Evolutionary conservation across 345 rosid genomes (phyloP).

Genomic region (Populus davidiana): DNA sequence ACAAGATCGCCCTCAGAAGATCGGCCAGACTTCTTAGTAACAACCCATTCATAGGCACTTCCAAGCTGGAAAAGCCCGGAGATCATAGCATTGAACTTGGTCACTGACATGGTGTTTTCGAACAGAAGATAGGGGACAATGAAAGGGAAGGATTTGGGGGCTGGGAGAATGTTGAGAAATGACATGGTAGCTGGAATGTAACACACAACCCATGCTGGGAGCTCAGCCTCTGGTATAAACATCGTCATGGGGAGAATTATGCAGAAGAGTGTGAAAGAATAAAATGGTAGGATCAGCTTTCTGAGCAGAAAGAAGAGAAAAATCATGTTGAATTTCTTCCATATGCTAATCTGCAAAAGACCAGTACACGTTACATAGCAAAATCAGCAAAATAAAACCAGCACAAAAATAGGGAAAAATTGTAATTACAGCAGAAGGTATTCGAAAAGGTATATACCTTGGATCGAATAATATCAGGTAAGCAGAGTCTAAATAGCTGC

Average conservation of each 20-base stretch:
- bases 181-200: conserved; percentile 97
- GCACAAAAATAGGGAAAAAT: not conserved
- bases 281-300: conserved; percentile 81
- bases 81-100: conserved; percentile 94
- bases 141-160: conserved; percentile 89
- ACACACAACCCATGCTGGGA: conserved; percentile 90
- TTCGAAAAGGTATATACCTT: conserved; percentile 42
- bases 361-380: conserved; percentile 1
- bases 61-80: conserved; percentile 95
- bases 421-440: not conserved
- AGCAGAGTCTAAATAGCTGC: conserved; percentile 90
- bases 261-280: conserved; percentile 94
- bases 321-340: conserved; percentile 87
- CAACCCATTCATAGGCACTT: conserved; percentile 95
- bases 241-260: conserved; percentile 93
- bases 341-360: conserved; percentile 64
- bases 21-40: conserved; percentile 91
- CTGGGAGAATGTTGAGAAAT: conserved; percentile 87
- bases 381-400: not conserved
- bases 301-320: conserved; percentile 86
- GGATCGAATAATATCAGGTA: conserved; percentile 66
- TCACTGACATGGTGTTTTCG: conserved; percentile 95
- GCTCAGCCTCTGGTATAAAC: conserved; percentile 90
- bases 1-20: conserved; percentile 89
- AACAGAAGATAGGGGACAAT: conserved; percentile 95